Evolutionary conservation across 148 eudicot species (phyloP).

Genomic region (Camellia granthamiana): DNA sequence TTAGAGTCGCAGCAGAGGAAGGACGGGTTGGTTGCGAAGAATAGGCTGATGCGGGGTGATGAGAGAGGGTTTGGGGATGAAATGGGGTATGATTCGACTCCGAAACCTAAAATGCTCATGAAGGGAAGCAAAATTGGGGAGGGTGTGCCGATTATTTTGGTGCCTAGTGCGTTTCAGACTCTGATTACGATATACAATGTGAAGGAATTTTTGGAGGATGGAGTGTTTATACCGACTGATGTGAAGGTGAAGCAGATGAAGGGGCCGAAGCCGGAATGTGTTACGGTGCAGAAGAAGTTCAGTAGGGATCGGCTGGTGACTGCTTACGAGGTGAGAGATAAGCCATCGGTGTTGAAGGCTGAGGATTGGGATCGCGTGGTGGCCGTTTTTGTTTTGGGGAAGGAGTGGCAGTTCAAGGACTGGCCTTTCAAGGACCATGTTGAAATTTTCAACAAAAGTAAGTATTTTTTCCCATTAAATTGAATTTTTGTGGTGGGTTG

Average conservation of each 20-base stretch:
- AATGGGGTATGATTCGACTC: conserved; percentile 36
- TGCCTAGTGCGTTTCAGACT: conserved; percentile 83
- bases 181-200: conserved; percentile 91
- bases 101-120: conserved; percentile 52
- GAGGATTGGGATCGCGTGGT: conserved; percentile 99
- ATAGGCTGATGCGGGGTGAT: conserved; percentile 36
- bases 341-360: conserved; percentile 73
- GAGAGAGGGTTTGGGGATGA: conserved; percentile 56
- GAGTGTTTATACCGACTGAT: conserved; percentile 77
- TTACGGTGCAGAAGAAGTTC: conserved; percentile 95
- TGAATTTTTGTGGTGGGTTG: neutral
- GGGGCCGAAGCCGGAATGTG: conserved; percentile 86
- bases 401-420: conserved; percentile 96
- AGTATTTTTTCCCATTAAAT: conserved; percentile 2
- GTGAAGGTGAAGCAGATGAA: conserved; percentile 86
- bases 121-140: conserved; percentile 76
- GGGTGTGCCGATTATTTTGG: conserved; percentile 92
- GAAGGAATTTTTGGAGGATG: conserved; percentile 97
- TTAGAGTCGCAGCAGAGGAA: conserved; percentile 72
- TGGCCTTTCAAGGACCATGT: conserved; percentile 95
- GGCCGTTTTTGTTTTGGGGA: conserved; percentile 87
- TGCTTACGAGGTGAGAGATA: conserved; percentile 95
- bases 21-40: conserved; percentile 64
- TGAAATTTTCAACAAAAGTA: conserved; percentile 83
- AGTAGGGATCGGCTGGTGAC: conserved; percentile 85